phyloP scores from a whole-genome alignment of 75 land plant genomes.

The Pinus tabuliformis region DNA sequence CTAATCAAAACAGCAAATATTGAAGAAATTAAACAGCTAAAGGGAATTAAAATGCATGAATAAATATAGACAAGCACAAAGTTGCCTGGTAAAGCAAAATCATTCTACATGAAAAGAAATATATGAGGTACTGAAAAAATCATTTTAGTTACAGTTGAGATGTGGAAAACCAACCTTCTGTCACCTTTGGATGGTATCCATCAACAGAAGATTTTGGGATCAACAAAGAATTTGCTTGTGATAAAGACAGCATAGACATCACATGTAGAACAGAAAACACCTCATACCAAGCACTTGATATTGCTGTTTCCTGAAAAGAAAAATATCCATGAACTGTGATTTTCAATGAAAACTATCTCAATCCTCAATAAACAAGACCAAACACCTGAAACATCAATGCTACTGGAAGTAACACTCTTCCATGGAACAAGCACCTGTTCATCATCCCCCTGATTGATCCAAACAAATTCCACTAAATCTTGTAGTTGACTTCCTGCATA shows the following conservation, averaged over 20 bases:
- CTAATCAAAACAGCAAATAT: background rate
- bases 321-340: background rate
- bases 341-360: background rate
- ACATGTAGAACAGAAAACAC: slow-evolving; percentile 85
- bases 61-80: background rate
- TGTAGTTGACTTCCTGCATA: slow-evolving; percentile 53
- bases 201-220: slow-evolving; percentile 70
- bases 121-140: background rate
- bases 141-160: background rate
- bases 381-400: background rate
- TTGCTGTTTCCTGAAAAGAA: slow-evolving; percentile 61
- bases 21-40: background rate
- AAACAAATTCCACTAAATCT: slow-evolving; percentile 66
- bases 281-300: slow-evolving; percentile 85
- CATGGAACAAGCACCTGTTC: slow-evolving; percentile 40
- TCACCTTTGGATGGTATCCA: slow-evolving; percentile 70
- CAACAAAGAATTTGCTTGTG: slow-evolving; percentile 76
- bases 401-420: background rate
- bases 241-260: slow-evolving; percentile 72
- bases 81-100: background rate
- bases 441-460: slow-evolving; percentile 85
- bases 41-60: background rate
- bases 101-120: slow-evolving; percentile 7
- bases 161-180: slow-evolving; percentile 52
- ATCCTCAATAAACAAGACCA: background rate